Base-by-base conservation (phyloP, 2,329 filamentous ascomycete genomes). In the Cladophialophora exuberans region DNA sequence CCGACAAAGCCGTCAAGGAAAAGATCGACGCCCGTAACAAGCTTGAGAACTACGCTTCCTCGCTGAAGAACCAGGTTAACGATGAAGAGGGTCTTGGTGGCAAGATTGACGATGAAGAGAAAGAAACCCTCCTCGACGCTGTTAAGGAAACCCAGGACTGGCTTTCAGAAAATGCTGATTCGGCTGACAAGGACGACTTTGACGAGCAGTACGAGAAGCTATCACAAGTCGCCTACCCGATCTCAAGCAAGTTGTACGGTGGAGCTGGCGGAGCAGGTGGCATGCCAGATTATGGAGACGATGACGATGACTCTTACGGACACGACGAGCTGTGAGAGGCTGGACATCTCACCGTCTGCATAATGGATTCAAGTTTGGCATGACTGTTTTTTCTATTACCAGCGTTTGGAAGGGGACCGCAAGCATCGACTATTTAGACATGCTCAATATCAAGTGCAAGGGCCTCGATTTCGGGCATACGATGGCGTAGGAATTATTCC, bases 171-270 rank as follows among this genome's bases (percentile, higher is more conserved):
- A 95, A 97, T 78, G 89, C 84, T 64, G 85, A 87, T 64, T 87
- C 88, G 48, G 94, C 94, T 62, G 84, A 81, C 65, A 82, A 90
- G 57, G 93, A 97, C 80, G 94, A 97, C 81, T 97, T 97, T 69
- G 92, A 97, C 77, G 94, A 99, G 85, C 93, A 97, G 83, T 96
- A 95, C 83, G 93, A 99, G 88, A 97, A 97, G 84, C 84, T 99
- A 66, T 95, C 89, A 68, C 88, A 89, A 75, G 89, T 97, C 63
- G 94, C 94, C 51, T 97, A 97, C 81, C 94, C 94, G 66, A 99
- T 99, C 79, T 99, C 94, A 68, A 96, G 90, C 81, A 99, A 99
- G 86, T 83, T 97, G 70, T 97, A 97, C 82, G 79, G 80, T 66
- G 79, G 82, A 68, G 84, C 83, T 66, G 80, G 82, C 68, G 85